Conservation (phyloP, 2,329 filamentous ascomycete species). For the Ophiostoma australiae region DNA sequence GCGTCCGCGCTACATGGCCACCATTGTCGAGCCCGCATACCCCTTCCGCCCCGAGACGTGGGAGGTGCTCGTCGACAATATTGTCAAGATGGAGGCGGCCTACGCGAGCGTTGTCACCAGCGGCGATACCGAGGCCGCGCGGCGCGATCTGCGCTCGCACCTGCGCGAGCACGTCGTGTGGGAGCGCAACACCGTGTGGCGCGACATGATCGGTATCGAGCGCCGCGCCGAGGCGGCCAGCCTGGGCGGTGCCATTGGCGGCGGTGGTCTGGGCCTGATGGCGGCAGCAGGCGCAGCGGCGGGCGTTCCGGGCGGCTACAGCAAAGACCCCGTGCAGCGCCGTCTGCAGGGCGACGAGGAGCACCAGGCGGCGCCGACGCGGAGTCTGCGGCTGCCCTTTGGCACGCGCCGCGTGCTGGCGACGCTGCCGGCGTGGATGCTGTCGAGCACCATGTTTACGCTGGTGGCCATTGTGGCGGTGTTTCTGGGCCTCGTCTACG, state of each 20-base stretch:
- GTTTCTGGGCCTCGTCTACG: slow-evolving; percentile 67
- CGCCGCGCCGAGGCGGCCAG: slow-evolving; percentile 91
- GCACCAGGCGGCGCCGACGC: slow-evolving; percentile 35
- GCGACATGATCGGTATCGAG: slow-evolving; percentile 98
- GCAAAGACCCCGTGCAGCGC: slow-evolving; percentile 55
- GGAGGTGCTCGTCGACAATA: slow-evolving; percentile 63
- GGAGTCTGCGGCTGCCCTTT: slow-evolving; percentile 64
- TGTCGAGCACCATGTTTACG: slow-evolving; percentile 75
- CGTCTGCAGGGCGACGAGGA: slow-evolving; percentile 81
- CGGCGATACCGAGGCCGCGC: slow-evolving; percentile 71
- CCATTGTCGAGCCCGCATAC: slow-evolving; percentile 70
- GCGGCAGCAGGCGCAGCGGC: slow-evolving; percentile 19
- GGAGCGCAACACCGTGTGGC: slow-evolving; percentile 98
- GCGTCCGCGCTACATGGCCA: slow-evolving; percentile 69
- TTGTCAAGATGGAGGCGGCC: slow-evolving; percentile 67
- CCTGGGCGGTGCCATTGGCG: slow-evolving; percentile 78
- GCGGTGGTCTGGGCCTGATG: slow-evolving; percentile 25
- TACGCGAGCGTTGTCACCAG: slow-evolving; percentile 80
- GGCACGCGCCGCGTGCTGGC: slow-evolving; percentile 38
- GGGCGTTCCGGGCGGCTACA: background rate
- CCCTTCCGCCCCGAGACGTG: slow-evolving; percentile 74
- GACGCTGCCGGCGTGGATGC: slow-evolving; percentile 71
- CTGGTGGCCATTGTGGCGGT: slow-evolving; percentile 65
- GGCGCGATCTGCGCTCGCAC: slow-evolving; percentile 81
- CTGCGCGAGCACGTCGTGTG: slow-evolving; percentile 95